Evolutionary conservation across 139 green algal genomes (phyloP), one percentile per base, ranked within the genome.

Genomic region (Nannochloris sp.): DNA sequence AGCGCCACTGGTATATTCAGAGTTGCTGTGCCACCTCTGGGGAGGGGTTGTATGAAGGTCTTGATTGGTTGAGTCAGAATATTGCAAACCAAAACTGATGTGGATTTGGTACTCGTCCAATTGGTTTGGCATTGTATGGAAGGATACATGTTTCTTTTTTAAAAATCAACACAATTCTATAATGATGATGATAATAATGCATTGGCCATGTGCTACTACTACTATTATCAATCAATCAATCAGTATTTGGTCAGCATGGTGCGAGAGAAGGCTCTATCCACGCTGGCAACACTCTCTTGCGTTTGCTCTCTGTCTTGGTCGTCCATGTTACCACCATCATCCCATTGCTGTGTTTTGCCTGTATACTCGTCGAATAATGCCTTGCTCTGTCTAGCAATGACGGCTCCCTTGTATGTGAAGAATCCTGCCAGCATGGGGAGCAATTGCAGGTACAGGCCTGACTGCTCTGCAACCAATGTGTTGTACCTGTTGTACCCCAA

Each of bases 1-100:
- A 97, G 76, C 85, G 92, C 65, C 85, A 96, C 69, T 98, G 92
- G 92, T 97, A 93, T 78, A 95, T 96, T 78, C 93, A 99, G 83
- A 88, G 80, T 68, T 91, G 86, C 24, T 96, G 90, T 69, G 93
- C 93, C 8, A 96, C 90, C 4, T 86, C 78, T 43, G 93, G 93
- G 24, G 93, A 99, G 73, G 93, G 93, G 25, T 78, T 99, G 56
- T 97, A 95, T 59, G 93, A 99, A 69, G 93, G 93, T 43, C 82
- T 99, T 25, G 93, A 97, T 76, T 99, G 93, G 92, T 78, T 98
- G 46, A 87, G 80, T 15, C 72, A 73, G 60, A 90, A 90, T 78
- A 93, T 93, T 71, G 73, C 83, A 34, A 82, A 66, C 73, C 36
- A 57, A 36, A 24, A 48, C 4, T 77, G 23, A 69, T 36, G 8